phyloP scores from a whole-genome alignment of 2,329 filamentous ascomycete genomes.

The Kalmusia sp. region DNA sequence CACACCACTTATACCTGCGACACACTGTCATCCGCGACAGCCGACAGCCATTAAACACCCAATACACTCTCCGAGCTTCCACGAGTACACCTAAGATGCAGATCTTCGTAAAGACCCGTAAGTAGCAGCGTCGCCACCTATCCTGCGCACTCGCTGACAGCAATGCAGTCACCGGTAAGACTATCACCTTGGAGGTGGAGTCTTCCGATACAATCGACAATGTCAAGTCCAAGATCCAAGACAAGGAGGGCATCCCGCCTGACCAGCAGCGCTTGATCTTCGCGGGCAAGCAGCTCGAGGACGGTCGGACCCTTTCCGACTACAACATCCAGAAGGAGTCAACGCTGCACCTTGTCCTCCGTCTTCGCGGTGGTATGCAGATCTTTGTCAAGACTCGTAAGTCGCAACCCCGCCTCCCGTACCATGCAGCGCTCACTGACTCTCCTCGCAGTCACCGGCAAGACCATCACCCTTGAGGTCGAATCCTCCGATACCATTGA shows the following conservation, averaged over 20 bases:
- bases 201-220: slow-evolving; percentile 92
- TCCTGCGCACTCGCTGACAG: slow-evolving; percentile 41
- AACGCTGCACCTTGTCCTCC: slow-evolving; percentile 77
- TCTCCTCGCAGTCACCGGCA: slow-evolving; percentile 60
- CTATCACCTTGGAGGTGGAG: slow-evolving; percentile 72
- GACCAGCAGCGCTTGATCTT: slow-evolving; percentile 98
- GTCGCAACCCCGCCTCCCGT: slow-evolving; percentile 30
- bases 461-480: slow-evolving; percentile 58
- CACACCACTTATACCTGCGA: slow-evolving; percentile 8
- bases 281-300: slow-evolving; percentile 95
- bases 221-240: slow-evolving; percentile 96
- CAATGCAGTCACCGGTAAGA: slow-evolving; percentile 67
- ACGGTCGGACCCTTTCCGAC: slow-evolving; percentile 87
- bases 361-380: slow-evolving; percentile 69
- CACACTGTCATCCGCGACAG: slow-evolving; percentile 7
- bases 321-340: slow-evolving; percentile 94
- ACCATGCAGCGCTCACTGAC: slow-evolving; percentile 34
- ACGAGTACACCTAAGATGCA: slow-evolving; percentile 72
- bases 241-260: slow-evolving; percentile 96
- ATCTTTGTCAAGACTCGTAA: slow-evolving; percentile 68
- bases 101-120: slow-evolving; percentile 97
- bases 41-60: background rate
- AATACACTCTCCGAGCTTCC: background rate
- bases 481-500: slow-evolving; percentile 50
- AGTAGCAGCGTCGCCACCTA: slow-evolving; percentile 55